Percentiles rank a stretch among this genome's conserved stretches.
phyloP scores from a whole-genome alignment of 164 flowering plant species.

The Vitis cinerea region DNA sequence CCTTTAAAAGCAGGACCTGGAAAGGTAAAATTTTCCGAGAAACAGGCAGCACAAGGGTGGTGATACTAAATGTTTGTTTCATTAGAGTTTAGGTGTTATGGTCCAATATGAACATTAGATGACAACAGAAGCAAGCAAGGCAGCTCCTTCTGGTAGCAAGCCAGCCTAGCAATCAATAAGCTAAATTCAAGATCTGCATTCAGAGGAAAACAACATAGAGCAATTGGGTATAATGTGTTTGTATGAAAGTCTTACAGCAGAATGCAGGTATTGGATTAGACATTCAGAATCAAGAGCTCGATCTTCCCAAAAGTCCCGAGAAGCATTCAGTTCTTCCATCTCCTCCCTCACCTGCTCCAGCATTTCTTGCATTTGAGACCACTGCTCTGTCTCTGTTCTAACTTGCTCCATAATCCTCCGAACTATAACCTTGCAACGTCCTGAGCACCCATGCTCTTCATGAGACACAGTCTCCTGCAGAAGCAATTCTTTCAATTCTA shows the following conservation, averaged over 20 bases:
- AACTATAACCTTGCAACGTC: conserved; percentile 65
- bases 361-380: conserved; percentile 95
- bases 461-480: conserved; percentile 35
- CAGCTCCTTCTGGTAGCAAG: no score
- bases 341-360: conserved; percentile 69
- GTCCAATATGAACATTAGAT: no score
- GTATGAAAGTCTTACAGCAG: conserved; percentile 37
- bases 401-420: conserved; percentile 75
- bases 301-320: conserved; percentile 77
- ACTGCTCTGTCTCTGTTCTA: conserved; percentile 81
- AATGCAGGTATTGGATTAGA: conserved; percentile 41
- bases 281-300: conserved; percentile 55
- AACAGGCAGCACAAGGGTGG: no score
- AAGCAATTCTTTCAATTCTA: background rate
- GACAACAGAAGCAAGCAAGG: no score
- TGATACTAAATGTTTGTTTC: no score
- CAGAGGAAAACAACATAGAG: background rate
- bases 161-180: background rate
- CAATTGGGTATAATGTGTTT: background rate
- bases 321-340: conserved; percentile 76
- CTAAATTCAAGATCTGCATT: background rate
- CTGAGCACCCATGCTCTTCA: conserved; percentile 57
- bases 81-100: no score
- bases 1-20: no score
- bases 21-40: no score